Evolutionary conservation across 768 basidiomycete species (phyloP).

Genomic region (Strobilomyces dryophilus): DNA sequence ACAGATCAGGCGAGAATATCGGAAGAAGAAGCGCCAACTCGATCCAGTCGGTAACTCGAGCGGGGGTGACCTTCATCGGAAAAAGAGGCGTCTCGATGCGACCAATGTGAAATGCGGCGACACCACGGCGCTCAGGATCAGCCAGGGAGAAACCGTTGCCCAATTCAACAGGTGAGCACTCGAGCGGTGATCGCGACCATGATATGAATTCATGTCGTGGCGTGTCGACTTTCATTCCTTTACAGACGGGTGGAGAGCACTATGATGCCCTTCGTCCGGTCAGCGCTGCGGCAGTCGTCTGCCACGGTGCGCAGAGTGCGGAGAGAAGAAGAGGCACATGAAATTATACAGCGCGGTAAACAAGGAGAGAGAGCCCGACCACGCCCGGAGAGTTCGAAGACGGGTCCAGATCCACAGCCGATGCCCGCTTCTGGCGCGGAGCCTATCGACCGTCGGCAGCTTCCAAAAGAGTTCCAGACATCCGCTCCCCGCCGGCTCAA

Average conservation of each 20-base stretch:
- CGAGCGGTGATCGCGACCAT: constrained; percentile 29
- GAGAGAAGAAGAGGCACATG: constrained; percentile 25
- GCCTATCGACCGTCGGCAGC: constrained; percentile 18
- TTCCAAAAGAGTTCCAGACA: constrained; percentile 48
- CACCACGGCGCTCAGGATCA: constrained; percentile 41
- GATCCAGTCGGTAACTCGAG: constrained; percentile 25
- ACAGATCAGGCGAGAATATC: constrained; percentile 53
- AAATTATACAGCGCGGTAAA: constrained; percentile 17
- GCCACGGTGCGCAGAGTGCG: constrained; percentile 44
- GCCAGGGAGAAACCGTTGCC: constrained; percentile 65
- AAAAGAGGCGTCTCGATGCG: constrained; percentile 27
- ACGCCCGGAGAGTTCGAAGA: constrained; percentile 11
- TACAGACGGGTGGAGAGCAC: constrained; percentile 68
- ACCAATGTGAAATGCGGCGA: constrained; percentile 12
- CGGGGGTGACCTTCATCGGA: constrained; percentile 25
- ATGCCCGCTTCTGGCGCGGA: constrained; percentile 11
- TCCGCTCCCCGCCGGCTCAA: constrained; percentile 64
- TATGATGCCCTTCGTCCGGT: constrained; percentile 60
- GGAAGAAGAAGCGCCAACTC: constrained; percentile 40
- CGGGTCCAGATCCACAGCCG: constrained; percentile 11
- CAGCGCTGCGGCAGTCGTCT: constrained; percentile 56
- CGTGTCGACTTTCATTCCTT: constrained; percentile 6
- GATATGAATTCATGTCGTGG: constrained; percentile 8
- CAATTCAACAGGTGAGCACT: constrained; percentile 68
- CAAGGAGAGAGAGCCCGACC: constrained; percentile 5